Base-by-base conservation (phyloP, 2,329 filamentous ascomycete species). In the Diplocarpon mali region DNA sequence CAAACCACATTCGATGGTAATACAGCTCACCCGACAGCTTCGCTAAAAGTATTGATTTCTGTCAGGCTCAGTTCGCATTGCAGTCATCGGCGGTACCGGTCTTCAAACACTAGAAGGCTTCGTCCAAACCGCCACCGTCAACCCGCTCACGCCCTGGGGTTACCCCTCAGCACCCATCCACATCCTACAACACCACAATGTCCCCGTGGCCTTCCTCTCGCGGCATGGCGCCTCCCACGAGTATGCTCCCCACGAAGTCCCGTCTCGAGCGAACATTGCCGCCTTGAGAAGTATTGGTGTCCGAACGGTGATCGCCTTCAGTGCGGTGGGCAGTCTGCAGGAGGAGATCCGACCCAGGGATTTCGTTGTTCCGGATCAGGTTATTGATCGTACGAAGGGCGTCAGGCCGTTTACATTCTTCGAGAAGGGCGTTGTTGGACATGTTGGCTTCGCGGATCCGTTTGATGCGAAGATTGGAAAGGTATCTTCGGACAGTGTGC, bases 331-430 rank as follows among this genome's bases (percentile, higher is more conserved):
- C 51, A 90, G 83, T 59, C 70, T 98, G 62, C 86, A 84, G 63
- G 92, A 95, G 69, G 78, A 87, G 60, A 90, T 98, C 65, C 86
- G 85, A 67, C 92, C 92, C 35, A 83, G 92, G 68, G 92, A 98
- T 70, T 98, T 98, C 65, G 85, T 96, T 41, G 76, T 98, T 11
- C 92, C 90, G 0, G 88, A 95, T 67, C 92, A 98, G 70, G 77
- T 94, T 64, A 95, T 96, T 63, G 92, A 98, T 69, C 85, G 90
- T 51, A 96, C 90, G 55, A 96, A 95, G 76, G 92, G 60, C 43
- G 73, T 95, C 51, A 76, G 92, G 7, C 88, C 90, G 2, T 95
- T 90, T 65, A 96, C 92, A 20, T 98, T 95, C 70, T 98, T 96
- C 63, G 85, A 90, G 66, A 78, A 78, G 54, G 92, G 92, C 27